Evolutionary conservation across 768 basidiomycete species (phyloP), one percentile per base, ranked within the genome.

Genomic region (Trametes cingulata): DNA sequence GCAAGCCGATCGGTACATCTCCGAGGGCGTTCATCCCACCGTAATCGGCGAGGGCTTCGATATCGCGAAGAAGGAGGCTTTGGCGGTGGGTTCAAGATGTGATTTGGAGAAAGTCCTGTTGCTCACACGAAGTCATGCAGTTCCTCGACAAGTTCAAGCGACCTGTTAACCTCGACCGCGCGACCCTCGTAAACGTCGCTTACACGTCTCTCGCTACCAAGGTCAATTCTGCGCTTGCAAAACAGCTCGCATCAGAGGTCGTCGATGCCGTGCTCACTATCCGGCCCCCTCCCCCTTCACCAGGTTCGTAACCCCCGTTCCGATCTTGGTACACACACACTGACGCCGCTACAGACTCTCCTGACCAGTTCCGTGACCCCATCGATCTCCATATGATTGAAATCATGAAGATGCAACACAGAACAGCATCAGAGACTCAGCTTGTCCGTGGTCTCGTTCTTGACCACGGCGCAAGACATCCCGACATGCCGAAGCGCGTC

Each of bases 341-440:
- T 65, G 68, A 66, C 46, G 12, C 33, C 66, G 53, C 67, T 62
- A 65, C 56, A 89, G 85, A 83, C 62, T 74, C 82, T 19, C 76
- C 78, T 62, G 86, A 89, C 69, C 85, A 86, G 66, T 90, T 85
- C 81, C 83, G 82, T 53, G 88, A 95, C 67, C 94, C 95, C 50
- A 95, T 98, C 71, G 97, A 99, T 78, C 80, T 99, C 57, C 96
- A 98, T 77, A 99, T 99, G 97, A 80, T 99, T 52, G 97, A 99
- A 77, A 88, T 98, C 63, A 98, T 98, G 97, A 98, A 98, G 80
- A 99, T 99, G 97, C 96, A 97, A 74, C 97, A 99, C 77, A 90
- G 95, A 68, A 95, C 90, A 42, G 94, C 97, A 63, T 94, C 93
- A 22, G 97, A 99, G 75, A 99, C 97, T 29, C 91, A 97, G 72